A percentile compares a stretch with the other conserved stretches of the same genome.
Evolutionary conservation across 2,329 filamentous ascomycete genomes (phyloP).

Genomic region (Rutstroemia sp.): DNA sequence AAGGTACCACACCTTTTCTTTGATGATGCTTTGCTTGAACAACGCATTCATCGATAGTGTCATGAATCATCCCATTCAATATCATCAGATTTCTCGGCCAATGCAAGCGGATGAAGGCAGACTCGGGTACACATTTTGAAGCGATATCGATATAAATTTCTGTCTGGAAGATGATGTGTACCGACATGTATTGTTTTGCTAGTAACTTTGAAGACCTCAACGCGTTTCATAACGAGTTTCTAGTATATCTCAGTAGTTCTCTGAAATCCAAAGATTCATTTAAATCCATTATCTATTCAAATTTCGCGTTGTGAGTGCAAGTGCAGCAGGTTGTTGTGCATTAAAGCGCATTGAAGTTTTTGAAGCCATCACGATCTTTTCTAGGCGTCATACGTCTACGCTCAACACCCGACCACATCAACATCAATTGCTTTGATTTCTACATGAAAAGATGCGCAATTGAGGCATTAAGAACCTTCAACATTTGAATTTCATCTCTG

Average conservation of each 20-base stretch:
- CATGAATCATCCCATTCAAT: neutral
- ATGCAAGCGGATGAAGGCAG: too few relatives aligned
- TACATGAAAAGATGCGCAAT: neutral
- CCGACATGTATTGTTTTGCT: too few relatives aligned
- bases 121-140: neutral
- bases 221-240: neutral
- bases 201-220: too few relatives aligned
- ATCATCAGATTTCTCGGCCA: too few relatives aligned
- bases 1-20: neutral
- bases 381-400: neutral
- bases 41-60: neutral
- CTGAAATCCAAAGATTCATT: neutral
- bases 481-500: neutral
- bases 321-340: neutral
- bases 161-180: too few relatives aligned
- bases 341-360: neutral
- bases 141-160: neutral
- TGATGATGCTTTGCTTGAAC: neutral
- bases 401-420: neutral
- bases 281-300: neutral
- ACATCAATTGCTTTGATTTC: neutral
- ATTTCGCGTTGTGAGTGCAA: conserved; percentile 2
- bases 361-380: conserved; percentile 8
- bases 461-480: conserved; percentile 3
- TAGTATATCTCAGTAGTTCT: neutral